Base-by-base conservation (phyloP, 2,329 filamentous ascomycete genomes). In the Thermoascus crustaceus region DNA sequence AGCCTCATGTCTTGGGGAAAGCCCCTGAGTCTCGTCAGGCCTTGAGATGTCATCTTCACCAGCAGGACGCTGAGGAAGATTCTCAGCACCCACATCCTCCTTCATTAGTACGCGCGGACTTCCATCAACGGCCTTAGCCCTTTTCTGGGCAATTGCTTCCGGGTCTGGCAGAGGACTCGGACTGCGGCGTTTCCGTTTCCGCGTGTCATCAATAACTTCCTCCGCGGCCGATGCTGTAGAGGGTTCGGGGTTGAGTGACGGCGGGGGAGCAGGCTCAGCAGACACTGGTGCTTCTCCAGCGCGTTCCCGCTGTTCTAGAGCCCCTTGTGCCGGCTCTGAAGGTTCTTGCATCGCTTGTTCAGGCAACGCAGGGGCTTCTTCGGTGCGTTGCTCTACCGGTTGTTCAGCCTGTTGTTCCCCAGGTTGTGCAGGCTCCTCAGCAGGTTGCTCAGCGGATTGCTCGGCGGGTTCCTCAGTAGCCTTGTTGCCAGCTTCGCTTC, bases 121-220 rank as follows among this genome's bases (percentile, higher is more conserved):
- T 8, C 41, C 48, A 39, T 45, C 44, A 2, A 16, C 13, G 53
- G 66, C 31, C 45, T 71, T 72, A 7, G 67, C 60, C 41, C 72
- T 76, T 53, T 82, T 82, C 33, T 63, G 65, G 29, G 69, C 66
- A 31, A 70, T 58, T 9, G 73, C 70, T 38, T 76, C 68, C 16
- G 66, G 60, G 7, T 67, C 70, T 6, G 73, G 73, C 13, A 72
- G 64, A 22, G 79, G 80, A 38, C 71, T 82, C 37, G 69, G 67
- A 27, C 78, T 84, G 47, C 78, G 71, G 47, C 78, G 75, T 57
- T 82, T 84, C 42, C 80, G 71, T 58, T 80, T 83, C 47, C 75
- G 74, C 25, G 65, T 64, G 45, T 80, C 76, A 42, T 75, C 68
- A 21, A 63, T 47, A 25, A 61, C 46, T 48, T 67, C 62, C 43